Percentiles rank a stretch among this genome's conserved stretches.
Conservation (phyloP, 1,284 basidiomycete species). For the Fomitopsis pinicola region DNA sequence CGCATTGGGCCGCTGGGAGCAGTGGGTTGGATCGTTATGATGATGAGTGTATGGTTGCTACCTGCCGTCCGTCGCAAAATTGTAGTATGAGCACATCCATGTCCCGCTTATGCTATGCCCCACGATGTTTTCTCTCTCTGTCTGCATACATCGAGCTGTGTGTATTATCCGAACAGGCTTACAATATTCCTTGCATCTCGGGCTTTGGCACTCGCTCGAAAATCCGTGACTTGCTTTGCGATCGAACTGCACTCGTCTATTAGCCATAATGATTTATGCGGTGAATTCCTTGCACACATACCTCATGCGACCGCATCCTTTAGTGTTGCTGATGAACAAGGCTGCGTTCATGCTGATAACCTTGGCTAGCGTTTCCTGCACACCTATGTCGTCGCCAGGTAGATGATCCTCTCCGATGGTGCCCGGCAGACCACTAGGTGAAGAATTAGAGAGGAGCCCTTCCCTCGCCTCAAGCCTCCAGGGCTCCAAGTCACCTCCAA, state of each 20-base stretch:
- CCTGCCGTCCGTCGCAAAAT: constrained; percentile 28
- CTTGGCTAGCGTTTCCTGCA: constrained; percentile 46
- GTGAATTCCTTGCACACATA: constrained; percentile 15
- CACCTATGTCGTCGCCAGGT: constrained; percentile 37
- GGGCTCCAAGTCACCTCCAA: constrained; percentile 33
- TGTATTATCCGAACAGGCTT: constrained; percentile 30
- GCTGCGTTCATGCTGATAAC: constrained; percentile 39
- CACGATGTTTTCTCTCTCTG: constrained; percentile 15
- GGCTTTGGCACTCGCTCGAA: constrained; percentile 7
- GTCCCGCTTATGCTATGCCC: constrained; percentile 34
- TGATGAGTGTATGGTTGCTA: constrained; percentile 20
- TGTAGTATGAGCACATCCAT: constrained; percentile 36
- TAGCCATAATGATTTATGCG: not conserved
- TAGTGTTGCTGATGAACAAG: constrained; percentile 41
- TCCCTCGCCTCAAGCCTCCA: constrained; percentile 38
- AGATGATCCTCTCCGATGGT: constrained; percentile 23
- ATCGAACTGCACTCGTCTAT: constrained; percentile 30
- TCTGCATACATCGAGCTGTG: constrained; percentile 2
- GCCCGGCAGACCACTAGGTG: constrained; percentile 10
- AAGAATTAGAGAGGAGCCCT: constrained; percentile 21
- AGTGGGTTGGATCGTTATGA: constrained; percentile 16
- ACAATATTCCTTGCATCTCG: constrained; percentile 27
- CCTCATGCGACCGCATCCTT: constrained; percentile 35
- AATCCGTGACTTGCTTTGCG: constrained; percentile 37
- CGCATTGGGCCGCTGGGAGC: constrained; percentile 15